Evolutionary conservation across 2,329 filamentous ascomycete species (phyloP).

Genomic region (Beauveria sp.): DNA sequence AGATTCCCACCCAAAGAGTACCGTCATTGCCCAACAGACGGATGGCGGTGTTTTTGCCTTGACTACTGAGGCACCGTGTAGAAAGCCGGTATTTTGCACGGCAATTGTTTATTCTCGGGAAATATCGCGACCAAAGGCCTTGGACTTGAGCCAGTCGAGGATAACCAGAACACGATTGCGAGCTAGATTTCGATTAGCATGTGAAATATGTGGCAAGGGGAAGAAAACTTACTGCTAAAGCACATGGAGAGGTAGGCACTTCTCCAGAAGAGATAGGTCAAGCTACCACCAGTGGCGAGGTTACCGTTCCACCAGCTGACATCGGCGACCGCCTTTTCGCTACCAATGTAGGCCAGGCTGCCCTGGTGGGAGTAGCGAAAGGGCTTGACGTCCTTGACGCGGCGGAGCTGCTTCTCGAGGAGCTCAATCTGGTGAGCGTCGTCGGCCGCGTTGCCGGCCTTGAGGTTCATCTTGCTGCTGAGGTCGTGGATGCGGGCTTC

Average conservation of each 20-base stretch:
- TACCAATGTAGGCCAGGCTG: conserved; percentile 93
- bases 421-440: conserved; percentile 69
- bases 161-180: conserved; percentile 90
- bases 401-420: conserved; percentile 76
- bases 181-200: conserved; percentile 41
- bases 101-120: conserved; percentile 58
- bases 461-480: conserved; percentile 51
- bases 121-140: conserved; percentile 92
- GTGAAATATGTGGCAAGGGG: conserved; percentile 10
- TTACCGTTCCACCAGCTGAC: conserved; percentile 97
- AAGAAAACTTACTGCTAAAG: conserved; percentile 80
- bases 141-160: conserved; percentile 95
- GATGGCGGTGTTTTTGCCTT: not conserved
- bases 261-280: conserved; percentile 98
- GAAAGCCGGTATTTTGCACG: not conserved
- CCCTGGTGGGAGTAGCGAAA: conserved; percentile 99
- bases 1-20: not conserved
- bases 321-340: conserved; percentile 95
- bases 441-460: conserved; percentile 60
- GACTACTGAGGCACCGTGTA: not conserved
- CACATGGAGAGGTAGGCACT: conserved; percentile 99
- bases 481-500: conserved; percentile 69
- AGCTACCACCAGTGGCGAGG: conserved; percentile 81
- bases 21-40: not conserved
- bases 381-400: conserved; percentile 90